These are phyloP conservation scores for Nissolia schottii DNA, from an alignment of 306 rosid genomes.

Conservation along the genomic window DNA sequence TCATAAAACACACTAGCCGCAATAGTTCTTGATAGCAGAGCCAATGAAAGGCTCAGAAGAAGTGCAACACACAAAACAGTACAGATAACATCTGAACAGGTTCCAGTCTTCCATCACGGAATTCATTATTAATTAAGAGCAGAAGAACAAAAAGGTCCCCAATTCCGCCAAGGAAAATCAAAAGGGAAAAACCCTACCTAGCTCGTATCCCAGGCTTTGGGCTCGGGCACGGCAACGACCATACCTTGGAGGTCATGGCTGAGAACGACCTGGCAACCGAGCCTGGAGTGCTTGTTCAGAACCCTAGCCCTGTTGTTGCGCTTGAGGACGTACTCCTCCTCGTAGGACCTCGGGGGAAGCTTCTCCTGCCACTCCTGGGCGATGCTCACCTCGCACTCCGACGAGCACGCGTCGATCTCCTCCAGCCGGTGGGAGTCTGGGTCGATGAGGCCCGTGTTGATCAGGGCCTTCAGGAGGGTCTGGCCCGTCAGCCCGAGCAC, in stretches of 20 bases:
- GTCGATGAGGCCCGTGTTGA: constrained; percentile 69
- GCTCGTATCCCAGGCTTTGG: constrained; percentile 88
- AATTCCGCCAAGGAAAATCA: background rate
- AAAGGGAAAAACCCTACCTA: background rate
- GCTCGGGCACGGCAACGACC: constrained; percentile 85
- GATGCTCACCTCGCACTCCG: constrained; percentile 89
- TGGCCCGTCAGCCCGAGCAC: constrained; percentile 80
- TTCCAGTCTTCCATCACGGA: background rate
- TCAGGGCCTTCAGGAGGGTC: constrained; percentile 68
- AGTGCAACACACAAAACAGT: constrained; percentile 1
- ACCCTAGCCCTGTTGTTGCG: constrained; percentile 57
- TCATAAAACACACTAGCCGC: background rate
- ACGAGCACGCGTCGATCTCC: constrained; percentile 89
- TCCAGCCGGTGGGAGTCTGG: constrained; percentile 90
- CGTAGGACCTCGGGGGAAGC: constrained; percentile 80
- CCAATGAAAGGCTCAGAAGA: background rate
- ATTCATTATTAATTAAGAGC: constrained; percentile 2
- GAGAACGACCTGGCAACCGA: constrained; percentile 86
- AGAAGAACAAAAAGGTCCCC: background rate
- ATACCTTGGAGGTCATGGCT: constrained; percentile 84
- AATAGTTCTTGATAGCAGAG: constrained; percentile 19
- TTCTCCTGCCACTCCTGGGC: constrained; percentile 91
- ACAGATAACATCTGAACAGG: background rate
- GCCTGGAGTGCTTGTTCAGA: constrained; percentile 80
- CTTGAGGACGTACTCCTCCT: constrained; percentile 78